These are phyloP conservation scores for Hypsizygus ulmarius DNA, from an alignment of 1,284 basidiomycete genomes.

Conservation along the genomic window DNA sequence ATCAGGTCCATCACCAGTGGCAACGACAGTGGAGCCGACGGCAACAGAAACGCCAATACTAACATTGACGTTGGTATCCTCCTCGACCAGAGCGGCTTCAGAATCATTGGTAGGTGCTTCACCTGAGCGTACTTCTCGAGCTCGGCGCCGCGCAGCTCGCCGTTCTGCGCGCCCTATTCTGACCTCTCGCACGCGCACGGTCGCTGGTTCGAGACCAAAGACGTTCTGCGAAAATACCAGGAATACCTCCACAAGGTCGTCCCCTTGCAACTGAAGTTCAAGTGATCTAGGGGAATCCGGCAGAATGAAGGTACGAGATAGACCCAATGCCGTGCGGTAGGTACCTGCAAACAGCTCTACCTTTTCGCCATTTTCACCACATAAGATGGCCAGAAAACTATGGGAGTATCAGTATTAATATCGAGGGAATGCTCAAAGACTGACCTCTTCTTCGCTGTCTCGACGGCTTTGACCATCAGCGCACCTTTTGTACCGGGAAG, in stretches of 20 bases:
- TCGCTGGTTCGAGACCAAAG: constrained; percentile 85
- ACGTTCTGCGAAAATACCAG: constrained; percentile 86
- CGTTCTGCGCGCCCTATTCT: constrained; percentile 83
- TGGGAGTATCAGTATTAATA: constrained; percentile 3
- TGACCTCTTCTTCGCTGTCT: constrained; percentile 83
- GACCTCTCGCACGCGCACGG: constrained; percentile 86
- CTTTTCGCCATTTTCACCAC: constrained; percentile 90
- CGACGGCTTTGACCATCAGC: constrained; percentile 77
- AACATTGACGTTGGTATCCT: constrained; percentile 61
- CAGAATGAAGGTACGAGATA: constrained; percentile 83
- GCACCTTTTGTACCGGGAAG: constrained; percentile 87
- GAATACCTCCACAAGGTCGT: constrained; percentile 86
- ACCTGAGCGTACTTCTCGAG: constrained; percentile 59
- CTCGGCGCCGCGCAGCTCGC: constrained; percentile 73
- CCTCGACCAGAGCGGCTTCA: constrained; percentile 44
- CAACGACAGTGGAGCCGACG: constrained; percentile 29
- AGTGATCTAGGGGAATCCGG: constrained; percentile 83
- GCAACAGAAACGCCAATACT: constrained; percentile 61
- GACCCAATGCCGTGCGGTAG: constrained; percentile 73
- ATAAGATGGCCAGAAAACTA: constrained; percentile 85
- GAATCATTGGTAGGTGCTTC: constrained; percentile 46
- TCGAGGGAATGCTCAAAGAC: constrained; percentile 15
- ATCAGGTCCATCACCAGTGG: constrained; percentile 27
- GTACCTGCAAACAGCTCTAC: constrained; percentile 88
- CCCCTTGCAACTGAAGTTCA: constrained; percentile 86